Conservation (phyloP, 805 yeast species). For the Myxozyma mucilagina region DNA sequence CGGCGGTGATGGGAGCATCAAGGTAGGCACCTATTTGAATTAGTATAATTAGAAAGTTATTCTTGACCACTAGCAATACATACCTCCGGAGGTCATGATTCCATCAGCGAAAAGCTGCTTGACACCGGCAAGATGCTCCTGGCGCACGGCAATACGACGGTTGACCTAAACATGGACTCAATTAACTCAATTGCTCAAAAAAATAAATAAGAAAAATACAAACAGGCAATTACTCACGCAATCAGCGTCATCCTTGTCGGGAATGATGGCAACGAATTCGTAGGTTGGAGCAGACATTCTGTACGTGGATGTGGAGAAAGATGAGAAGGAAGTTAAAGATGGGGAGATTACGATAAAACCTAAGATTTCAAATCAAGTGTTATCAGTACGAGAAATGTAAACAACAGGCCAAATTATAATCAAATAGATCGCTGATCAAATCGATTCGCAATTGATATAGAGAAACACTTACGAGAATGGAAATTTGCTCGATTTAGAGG, state of each 20-base stretch:
- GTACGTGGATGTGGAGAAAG: conserved; percentile 2
- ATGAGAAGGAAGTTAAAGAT: background rate
- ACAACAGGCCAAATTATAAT: no score
- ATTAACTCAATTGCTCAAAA: background rate
- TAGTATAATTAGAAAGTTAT: background rate
- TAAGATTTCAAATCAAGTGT: background rate
- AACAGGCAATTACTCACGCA: conserved; percentile 1
- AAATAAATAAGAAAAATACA: background rate
- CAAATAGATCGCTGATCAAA: no score
- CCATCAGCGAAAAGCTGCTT: conserved; percentile 40
- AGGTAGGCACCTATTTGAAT: conserved; percentile 25
- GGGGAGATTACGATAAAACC: background rate
- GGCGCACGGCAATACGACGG: conserved; percentile 44
- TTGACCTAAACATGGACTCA: conserved; percentile 18
- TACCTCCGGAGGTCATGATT: conserved; percentile 43
- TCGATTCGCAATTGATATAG: no score
- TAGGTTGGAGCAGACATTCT: conserved; percentile 20
- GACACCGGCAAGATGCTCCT: conserved; percentile 44
- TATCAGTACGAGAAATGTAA: background rate
- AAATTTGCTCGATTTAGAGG: no score
- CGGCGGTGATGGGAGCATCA: conserved; percentile 22
- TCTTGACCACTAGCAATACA: background rate
- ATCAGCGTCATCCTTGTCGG: conserved; percentile 63
- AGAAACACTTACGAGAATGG: no score
- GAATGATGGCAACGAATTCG: conserved; percentile 69